These are phyloP conservation scores for Thozetella sp. DNA, from an alignment of 495 filamentous ascomycete species.

Conservation along the genomic window DNA sequence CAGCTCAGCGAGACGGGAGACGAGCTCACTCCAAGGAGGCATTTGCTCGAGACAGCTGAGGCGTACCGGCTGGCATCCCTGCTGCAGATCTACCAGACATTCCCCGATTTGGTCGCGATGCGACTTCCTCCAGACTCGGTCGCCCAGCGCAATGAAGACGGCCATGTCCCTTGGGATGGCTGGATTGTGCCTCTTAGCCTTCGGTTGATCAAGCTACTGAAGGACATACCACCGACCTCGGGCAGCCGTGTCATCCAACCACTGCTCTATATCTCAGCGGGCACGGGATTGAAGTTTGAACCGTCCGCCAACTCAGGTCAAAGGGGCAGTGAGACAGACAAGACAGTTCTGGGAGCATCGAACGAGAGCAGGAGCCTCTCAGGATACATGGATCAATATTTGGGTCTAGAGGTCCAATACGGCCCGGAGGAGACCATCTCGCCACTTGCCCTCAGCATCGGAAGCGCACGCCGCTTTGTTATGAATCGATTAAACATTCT, in stretches of 20 bases:
- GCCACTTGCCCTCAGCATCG: background rate
- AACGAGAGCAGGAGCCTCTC: background rate
- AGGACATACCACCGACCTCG: background rate
- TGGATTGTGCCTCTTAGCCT: background rate
- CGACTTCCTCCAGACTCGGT: background rate
- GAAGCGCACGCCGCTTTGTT: background rate
- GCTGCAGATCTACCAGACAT: constrained; percentile 3
- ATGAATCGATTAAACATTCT: constrained; percentile 2
- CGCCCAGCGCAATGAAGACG: background rate
- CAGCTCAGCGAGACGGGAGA: background rate
- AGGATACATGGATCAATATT: background rate
- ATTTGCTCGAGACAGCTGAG: background rate
- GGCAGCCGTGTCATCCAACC: constrained; percentile 1
- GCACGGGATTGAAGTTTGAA: background rate
- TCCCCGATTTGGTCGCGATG: background rate
- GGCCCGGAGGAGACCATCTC: background rate
- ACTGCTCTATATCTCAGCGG: constrained; percentile 4
- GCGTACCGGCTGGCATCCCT: background rate
- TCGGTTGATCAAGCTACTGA: background rate
- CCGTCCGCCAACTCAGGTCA: background rate
- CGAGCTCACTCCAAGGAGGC: background rate
- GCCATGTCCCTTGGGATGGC: background rate
- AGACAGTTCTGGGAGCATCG: too few species aligned
- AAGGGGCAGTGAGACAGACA: background rate
- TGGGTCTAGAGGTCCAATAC: background rate